Conservation (phyloP, 768 basidiomycete genomes). For the Tricholoma flavovirens region DNA sequence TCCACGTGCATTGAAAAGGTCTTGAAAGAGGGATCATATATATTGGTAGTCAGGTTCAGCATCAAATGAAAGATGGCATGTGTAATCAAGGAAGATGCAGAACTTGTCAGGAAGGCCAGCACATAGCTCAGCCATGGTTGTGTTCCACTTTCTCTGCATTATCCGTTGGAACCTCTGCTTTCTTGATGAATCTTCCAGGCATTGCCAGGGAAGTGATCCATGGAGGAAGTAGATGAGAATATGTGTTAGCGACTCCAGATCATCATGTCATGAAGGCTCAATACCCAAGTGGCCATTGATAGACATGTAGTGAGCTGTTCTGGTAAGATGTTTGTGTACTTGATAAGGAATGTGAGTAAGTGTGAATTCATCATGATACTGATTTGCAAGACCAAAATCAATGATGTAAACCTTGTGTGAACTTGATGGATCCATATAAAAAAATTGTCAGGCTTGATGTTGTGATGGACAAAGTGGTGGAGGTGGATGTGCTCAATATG, state of each 20-base stretch:
- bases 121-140: not conserved
- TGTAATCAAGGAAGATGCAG: not conserved
- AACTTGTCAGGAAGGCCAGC: not conserved
- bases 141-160: not conserved
- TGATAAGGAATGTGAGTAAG: not conserved
- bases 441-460: slow-evolving; percentile 3
- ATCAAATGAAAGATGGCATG: slow-evolving; percentile 48
- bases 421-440: not conserved
- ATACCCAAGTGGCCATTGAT: slow-evolving; percentile 45
- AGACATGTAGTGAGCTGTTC: not conserved
- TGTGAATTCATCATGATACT: not conserved
- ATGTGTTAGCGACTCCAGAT: slow-evolving; percentile 94
- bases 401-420: not conserved
- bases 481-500: not conserved
- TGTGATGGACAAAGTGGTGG: not conserved
- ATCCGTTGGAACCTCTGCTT: slow-evolving; percentile 1
- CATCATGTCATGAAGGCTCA: slow-evolving; percentile 88
- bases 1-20: slow-evolving; percentile 24
- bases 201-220: slow-evolving; percentile 66
- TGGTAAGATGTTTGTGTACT: not conserved
- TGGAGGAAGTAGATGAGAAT: slow-evolving; percentile 58
- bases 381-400: not conserved
- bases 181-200: not conserved
- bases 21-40: slow-evolving; percentile 48
- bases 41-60: slow-evolving; percentile 58